Evolutionary conservation across 495 filamentous ascomycete genomes (phyloP), one percentile per base, ranked within the genome.

Genomic region (Penicillium psychrofluorescens): DNA sequence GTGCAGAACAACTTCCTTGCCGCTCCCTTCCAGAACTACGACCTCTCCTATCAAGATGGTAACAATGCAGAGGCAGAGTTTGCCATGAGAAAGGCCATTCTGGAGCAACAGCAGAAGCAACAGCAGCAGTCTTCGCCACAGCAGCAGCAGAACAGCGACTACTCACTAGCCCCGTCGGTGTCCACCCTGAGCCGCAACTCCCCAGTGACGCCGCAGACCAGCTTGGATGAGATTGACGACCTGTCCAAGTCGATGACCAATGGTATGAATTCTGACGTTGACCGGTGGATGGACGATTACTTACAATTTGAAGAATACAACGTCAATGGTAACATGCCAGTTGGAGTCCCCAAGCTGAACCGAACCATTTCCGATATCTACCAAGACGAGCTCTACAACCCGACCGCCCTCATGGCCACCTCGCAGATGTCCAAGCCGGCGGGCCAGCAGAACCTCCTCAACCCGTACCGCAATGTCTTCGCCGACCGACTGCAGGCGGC

Each of bases 291-390:
- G 71, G 68, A 74, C 59, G 69, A 77, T 55, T 79, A 77, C 74
- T 80, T 83, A 82, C 79, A 56, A 44, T 44, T 56, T 59, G 70
- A 76, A 75, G 67, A 74, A 35, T 71, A 68, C 47, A 49, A 42
- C 40, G 58, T 50, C 36, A 63, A 55, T 41, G 46, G 46, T 28
- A 54, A 55, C 37, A 54, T 70, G 51, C 58, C 63, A 41, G 63
- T 71, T 29, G 65, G 67, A 34, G 71, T 87, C 32, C 86, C 90
- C 6, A 94, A 92, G 62, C 74, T 95, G 47, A 81, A 86, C 41
- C 78, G 90, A 38, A 94, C 89, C 7, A 84, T 90, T 59, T 90
- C 88, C 8, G 90, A 95, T 56, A 75, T 86, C 28, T 89, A 85
- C 54, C 73, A 80, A 54, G 90, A 95, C 59, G 88, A 92, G 54